Percentiles rank a stretch among this genome's conserved stretches.
Evolutionary conservation across 2,329 filamentous ascomycete genomes (phyloP).

Genomic region (Clonostachys rosea): DNA sequence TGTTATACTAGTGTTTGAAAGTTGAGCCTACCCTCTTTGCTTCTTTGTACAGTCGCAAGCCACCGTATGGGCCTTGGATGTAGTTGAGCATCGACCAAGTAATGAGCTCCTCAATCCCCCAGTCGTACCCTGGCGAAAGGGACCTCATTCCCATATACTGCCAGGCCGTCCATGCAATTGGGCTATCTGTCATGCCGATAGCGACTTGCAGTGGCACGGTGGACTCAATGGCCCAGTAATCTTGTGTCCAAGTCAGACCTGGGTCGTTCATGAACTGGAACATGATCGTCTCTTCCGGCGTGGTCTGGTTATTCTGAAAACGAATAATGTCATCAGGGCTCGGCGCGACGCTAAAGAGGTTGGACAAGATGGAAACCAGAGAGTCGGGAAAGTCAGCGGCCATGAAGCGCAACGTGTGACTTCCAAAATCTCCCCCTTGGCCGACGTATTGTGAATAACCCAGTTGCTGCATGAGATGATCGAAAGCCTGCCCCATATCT

Average conservation of each 20-base stretch:
- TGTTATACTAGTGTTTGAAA: background rate
- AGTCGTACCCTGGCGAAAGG: constrained; percentile 2
- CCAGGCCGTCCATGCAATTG: constrained; percentile 2
- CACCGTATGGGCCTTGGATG: constrained; percentile 2
- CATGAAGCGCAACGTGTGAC: background rate
- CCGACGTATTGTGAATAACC: constrained; percentile 9
- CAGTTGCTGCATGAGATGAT: constrained; percentile 8
- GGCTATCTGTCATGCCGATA: constrained; percentile 1
- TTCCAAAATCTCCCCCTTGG: constrained; percentile 1
- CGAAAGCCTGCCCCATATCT: constrained; percentile 6
- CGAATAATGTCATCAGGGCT: background rate
- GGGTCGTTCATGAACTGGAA: background rate
- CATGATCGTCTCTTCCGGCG: background rate
- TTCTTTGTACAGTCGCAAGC: constrained; percentile 3
- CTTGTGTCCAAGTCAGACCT: background rate
- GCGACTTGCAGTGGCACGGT: constrained; percentile 1
- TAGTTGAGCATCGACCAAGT: constrained; percentile 1
- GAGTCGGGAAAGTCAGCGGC: background rate
- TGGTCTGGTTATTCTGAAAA: constrained; percentile 1
- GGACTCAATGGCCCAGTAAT: background rate
- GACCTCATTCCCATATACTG: background rate
- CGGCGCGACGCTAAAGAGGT: background rate
- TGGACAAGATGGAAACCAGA: background rate
- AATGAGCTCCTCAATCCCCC: constrained; percentile 1
- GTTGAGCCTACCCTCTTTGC: background rate